A percentile compares a stretch with the other conserved stretches of the same genome.
Evolutionary conservation across 2,329 filamentous ascomycete genomes (phyloP).

Genomic region (Diaporthe eres): DNA sequence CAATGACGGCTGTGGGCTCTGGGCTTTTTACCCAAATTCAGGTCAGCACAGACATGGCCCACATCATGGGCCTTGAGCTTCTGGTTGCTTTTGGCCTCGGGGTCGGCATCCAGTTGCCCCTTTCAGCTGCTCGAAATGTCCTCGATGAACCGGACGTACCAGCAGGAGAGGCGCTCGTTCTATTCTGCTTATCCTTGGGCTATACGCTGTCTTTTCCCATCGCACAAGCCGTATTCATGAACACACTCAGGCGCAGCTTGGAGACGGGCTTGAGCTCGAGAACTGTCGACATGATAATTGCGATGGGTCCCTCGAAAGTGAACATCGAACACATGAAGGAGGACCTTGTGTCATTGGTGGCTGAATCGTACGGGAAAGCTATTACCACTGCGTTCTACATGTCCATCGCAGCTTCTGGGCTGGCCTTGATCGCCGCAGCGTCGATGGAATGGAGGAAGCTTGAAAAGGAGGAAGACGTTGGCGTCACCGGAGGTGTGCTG

Average conservation of each 20-base stretch:
- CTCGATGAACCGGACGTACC: neutral
- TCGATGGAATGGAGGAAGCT: conserved; percentile 6
- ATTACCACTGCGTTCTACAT: conserved; percentile 3
- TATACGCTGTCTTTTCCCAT: neutral
- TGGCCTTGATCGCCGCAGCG: neutral
- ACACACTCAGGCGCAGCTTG: neutral
- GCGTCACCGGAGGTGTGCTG: neutral
- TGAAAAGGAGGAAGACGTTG: neutral
- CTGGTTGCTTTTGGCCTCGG: neutral
- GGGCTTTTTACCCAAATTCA: neutral
- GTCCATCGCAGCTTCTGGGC: neutral
- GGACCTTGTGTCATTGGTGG: neutral
- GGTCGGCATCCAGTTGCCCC: neutral
- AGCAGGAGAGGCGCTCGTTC: neutral
- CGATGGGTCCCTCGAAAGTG: neutral
- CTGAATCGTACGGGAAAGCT: neutral
- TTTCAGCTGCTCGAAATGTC: conserved; percentile 9
- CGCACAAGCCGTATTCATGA: conserved; percentile 20
- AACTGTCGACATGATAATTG: neutral
- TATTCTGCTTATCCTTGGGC: neutral
- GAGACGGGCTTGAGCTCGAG: neutral
- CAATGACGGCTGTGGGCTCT: neutral
- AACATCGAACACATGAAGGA: neutral
- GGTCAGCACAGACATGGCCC: neutral
- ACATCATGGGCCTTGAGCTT: neutral